Base-by-base conservation (phyloP, 2,329 filamentous ascomycete species). In the Onygena corvina region DNA sequence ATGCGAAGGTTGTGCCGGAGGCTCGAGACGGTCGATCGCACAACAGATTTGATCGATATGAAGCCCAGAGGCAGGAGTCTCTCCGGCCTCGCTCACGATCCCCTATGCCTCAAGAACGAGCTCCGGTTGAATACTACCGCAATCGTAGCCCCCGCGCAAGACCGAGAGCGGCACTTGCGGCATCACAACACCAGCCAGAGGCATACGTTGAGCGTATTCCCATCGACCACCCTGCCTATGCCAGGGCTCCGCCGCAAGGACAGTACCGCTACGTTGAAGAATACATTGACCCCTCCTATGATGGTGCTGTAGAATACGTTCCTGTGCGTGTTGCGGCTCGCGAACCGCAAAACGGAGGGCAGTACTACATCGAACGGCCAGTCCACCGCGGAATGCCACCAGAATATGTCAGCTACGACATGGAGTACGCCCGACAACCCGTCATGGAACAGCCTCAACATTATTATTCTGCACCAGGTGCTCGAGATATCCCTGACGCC, bases 11-110 rank as follows among this genome's bases (percentile, higher is more conserved):
- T 31, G 47, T 48, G 18, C 9, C 51, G 11, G 53, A 55, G 4
- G 29, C 49, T 9, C 42, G 47, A 11, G 35, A 4, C 54, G 56
- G 42, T 3, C 53, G 58, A 14, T 55, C 60, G 18, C 49, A 54
- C 11, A 62, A 58, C 48, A 53, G 59, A n/a, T 60, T 59, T 46
- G 59, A 59, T 23, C 53, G 59, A 31, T 61, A 61, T 42, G 58
- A 60, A 49, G 54, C 54, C 34, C 54, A 58, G 34, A 51, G 58
- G 8, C 60, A 61, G 46, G 54, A 51, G 21, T 56, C 56, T 30
- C 51, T 57, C 20, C 56, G 59, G 23, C 52, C 57, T 3, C 49
- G 55, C n/a, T 59, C 60, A 11, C 55, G 54, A 25, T 64, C 61
- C n/a, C 59, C 61, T 14, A 46, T 48, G 23, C 49, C 53, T n/a